phyloP scores from a whole-genome alignment of 176 grass and related monocot species.

The Phyllostachys edulis region DNA sequence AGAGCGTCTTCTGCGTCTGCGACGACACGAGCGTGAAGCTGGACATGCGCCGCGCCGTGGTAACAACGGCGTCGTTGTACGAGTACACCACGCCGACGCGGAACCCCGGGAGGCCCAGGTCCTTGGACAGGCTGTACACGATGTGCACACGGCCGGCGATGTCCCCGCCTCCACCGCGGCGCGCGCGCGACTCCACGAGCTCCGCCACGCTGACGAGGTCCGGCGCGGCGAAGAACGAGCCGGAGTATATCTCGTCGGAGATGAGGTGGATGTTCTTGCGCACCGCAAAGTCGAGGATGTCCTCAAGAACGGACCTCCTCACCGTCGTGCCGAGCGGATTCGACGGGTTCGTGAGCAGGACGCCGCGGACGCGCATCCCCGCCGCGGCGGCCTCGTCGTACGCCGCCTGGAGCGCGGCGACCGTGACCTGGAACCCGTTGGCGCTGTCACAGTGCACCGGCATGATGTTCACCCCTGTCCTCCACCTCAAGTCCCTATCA shows the following conservation, averaged over 20 bases:
- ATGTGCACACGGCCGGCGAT: slow-evolving; percentile 64
- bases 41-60: slow-evolving; percentile 78
- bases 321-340: slow-evolving; percentile 75
- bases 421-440: slow-evolving; percentile 69
- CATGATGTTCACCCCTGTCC: slow-evolving; percentile 79
- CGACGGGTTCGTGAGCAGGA: slow-evolving; percentile 83
- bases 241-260: slow-evolving; percentile 95
- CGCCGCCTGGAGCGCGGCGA: slow-evolving; percentile 57
- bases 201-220: slow-evolving; percentile 80
- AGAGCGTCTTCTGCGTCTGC: slow-evolving; percentile 82
- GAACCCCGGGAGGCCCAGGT: slow-evolving; percentile 77
- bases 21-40: slow-evolving; percentile 94
- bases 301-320: slow-evolving; percentile 31
- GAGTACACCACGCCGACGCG: slow-evolving; percentile 78
- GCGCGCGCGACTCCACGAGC: slow-evolving; percentile 43
- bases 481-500: slow-evolving; percentile 78
- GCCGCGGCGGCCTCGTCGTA: slow-evolving; percentile 34
- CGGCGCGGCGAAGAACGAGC: slow-evolving; percentile 60
- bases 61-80: slow-evolving; percentile 79
- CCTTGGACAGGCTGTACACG: slow-evolving; percentile 95
- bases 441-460: slow-evolving; percentile 74
- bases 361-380: slow-evolving; percentile 46
- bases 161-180: not conserved
- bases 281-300: slow-evolving; percentile 59
- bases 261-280: slow-evolving; percentile 76